Base-by-base conservation (phyloP, 345 rosid species). In the Eucalyptus rudis region DNA sequence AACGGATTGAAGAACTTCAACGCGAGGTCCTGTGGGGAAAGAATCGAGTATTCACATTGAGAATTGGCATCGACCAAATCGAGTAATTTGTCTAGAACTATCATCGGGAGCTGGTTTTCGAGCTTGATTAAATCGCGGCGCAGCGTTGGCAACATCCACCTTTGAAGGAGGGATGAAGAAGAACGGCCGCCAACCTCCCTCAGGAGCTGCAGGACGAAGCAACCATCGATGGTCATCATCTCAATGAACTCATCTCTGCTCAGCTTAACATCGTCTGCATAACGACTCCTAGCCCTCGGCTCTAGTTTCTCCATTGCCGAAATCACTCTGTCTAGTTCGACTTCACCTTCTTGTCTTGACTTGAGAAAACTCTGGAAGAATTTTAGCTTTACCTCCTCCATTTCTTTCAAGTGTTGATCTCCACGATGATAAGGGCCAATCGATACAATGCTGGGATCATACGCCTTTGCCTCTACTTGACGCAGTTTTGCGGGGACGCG, bases 201-300 rank as follows among this genome's bases (percentile, higher is more conserved):
- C 27, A 89, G 62, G 49, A 92, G 89, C 89, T 88, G 89, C 49
- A 92, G 50, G n/a, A 90, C n/a, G 89, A 92, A 92, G 90, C 92
- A 92, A 13, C 92, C 92, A 83, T 92, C 92, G 40, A 90, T 4
- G n/a, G 90, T 84, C 93, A 92, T 92, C 92, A 90, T 92, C 87
- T 90, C 49, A 44, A 92, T 89, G 62, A 92, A 90, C 19, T 87
- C 86, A 4, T 90, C 90, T 45, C 76, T 86, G 68, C 86, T 62
- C 43, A 66, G 79, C 85, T 92, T 86, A 44, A 89, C 50, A 17
- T 88, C 76, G 29, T 89, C 93, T 84, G 87, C 83, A 64, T 89
- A 89, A 51, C 88, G 86, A 13, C 85, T 45, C 56, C 92, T 86
- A 85, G 88, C 92, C 62, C 80, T 44, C 31, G 87, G 49, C 80